Evolutionary conservation across 208 protist species (phyloP).

Genomic region (Wallacemonas rigidus): DNA sequence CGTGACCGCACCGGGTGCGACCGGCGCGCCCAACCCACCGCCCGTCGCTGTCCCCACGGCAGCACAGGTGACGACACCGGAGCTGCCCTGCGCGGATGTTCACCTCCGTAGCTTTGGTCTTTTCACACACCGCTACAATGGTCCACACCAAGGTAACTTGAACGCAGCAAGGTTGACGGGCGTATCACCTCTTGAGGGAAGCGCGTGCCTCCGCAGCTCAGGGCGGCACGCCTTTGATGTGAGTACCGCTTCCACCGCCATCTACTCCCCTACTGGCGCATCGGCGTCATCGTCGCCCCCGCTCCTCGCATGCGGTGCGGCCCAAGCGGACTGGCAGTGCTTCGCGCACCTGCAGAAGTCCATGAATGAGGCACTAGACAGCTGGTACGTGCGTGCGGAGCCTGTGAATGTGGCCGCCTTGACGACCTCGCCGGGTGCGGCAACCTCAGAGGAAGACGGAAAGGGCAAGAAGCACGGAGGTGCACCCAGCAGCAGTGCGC

Average conservation of each 20-base stretch:
- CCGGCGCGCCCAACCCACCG: neutral
- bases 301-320: neutral
- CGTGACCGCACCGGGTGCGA: constrained; percentile 8
- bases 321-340: neutral
- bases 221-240: neutral
- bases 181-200: neutral
- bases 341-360: constrained; percentile 49
- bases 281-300: neutral
- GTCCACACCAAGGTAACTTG: neutral
- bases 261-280: neutral
- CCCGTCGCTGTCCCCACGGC: constrained; percentile 7
- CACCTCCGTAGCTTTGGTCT: constrained; percentile 57
- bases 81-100: constrained; percentile 74
- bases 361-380: constrained; percentile 40
- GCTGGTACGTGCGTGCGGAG: constrained; percentile 16
- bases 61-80: constrained; percentile 34
- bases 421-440: neutral
- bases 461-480: constrained; percentile 8
- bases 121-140: constrained; percentile 29
- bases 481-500: neutral
- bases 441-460: neutral
- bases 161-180: too few species aligned
- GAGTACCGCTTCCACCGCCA: constrained; percentile 11
- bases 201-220: neutral
- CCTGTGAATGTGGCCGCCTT: neutral